Conservation (phyloP, 2,329 filamentous ascomycete species). For the Aspergillus udagawae region DNA sequence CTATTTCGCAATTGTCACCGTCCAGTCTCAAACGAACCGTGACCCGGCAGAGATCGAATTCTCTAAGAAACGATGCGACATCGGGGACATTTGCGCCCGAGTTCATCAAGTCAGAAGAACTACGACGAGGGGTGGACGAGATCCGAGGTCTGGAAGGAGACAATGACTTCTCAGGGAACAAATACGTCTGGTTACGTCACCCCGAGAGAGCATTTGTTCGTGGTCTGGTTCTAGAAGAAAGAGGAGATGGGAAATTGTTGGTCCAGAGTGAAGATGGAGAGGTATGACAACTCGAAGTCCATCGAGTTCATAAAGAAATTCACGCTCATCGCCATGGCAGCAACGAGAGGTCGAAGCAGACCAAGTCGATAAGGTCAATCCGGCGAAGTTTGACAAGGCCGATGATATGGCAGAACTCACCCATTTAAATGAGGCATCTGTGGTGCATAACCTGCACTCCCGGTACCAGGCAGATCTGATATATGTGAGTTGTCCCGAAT, state of each 20-base stretch:
- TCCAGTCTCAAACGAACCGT: slow-evolving; percentile 39
- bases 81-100: slow-evolving; percentile 90
- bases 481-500: slow-evolving; percentile 52
- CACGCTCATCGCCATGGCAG: slow-evolving; percentile 41
- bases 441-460: slow-evolving; percentile 94
- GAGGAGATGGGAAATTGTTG: slow-evolving; percentile 63
- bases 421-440: slow-evolving; percentile 94
- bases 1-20: slow-evolving; percentile 52
- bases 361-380: slow-evolving; percentile 96
- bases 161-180: slow-evolving; percentile 97
- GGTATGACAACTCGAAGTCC: slow-evolving; percentile 49
- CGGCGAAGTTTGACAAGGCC: slow-evolving; percentile 98
- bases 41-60: slow-evolving; percentile 54
- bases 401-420: slow-evolving; percentile 99
- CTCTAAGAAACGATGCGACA: slow-evolving; percentile 58
- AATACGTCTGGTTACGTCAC: slow-evolving; percentile 97
- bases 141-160: slow-evolving; percentile 83
- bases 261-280: slow-evolving; percentile 93
- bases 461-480: slow-evolving; percentile 95
- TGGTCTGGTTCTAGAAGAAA: slow-evolving; percentile 85
- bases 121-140: slow-evolving; percentile 54
- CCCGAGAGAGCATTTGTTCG: slow-evolving; percentile 82
- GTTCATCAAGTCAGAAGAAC: slow-evolving; percentile 87
- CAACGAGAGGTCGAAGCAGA: slow-evolving; percentile 84
- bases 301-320: not conserved